Percentiles rank a stretch among this genome's conserved stretches.
Conservation (phyloP, 495 filamentous ascomycete genomes). For the Penicillium pancosmium region DNA sequence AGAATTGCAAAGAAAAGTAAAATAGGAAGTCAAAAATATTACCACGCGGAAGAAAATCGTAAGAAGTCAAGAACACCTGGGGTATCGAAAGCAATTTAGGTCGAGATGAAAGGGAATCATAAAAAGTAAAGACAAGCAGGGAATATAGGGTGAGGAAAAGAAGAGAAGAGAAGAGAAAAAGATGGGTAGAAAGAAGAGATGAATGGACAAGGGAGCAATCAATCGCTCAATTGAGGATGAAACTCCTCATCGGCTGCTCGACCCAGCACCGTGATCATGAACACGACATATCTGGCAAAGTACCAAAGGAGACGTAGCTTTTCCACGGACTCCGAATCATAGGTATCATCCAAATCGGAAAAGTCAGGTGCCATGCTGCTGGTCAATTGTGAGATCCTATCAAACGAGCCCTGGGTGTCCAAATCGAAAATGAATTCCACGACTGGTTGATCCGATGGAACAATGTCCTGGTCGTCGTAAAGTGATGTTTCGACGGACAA, state of each 20-base stretch:
- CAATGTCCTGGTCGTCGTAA: not conserved
- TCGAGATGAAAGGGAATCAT: too few species aligned
- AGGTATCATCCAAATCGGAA: not conserved
- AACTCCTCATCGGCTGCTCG: not conserved
- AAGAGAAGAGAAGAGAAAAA: not conserved
- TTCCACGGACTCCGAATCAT: not conserved
- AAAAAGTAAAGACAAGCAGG: not conserved
- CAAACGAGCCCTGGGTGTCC: not conserved
- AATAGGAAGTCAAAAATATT: not conserved
- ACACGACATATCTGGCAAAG: not conserved
- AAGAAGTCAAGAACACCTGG: not conserved
- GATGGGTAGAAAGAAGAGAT: not conserved
- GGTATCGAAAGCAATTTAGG: not conserved
- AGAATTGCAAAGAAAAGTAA: not conserved
- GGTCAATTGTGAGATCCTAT: not conserved
- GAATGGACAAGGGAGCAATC: not conserved
- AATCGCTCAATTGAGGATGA: not conserved
- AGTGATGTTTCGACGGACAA: constrained; percentile 4
- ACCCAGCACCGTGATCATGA: not conserved
- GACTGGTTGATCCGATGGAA: not conserved
- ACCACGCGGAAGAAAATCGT: not conserved
- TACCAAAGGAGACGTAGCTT: not conserved
- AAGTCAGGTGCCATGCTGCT: not conserved
- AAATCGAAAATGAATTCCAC: not conserved
- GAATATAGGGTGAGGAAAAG: not conserved